A percentile compares a stretch with the other conserved stretches of the same genome.
phyloP scores from a whole-genome alignment of 2,329 filamentous ascomycete species.

The Paracoccidioides lutzii region DNA sequence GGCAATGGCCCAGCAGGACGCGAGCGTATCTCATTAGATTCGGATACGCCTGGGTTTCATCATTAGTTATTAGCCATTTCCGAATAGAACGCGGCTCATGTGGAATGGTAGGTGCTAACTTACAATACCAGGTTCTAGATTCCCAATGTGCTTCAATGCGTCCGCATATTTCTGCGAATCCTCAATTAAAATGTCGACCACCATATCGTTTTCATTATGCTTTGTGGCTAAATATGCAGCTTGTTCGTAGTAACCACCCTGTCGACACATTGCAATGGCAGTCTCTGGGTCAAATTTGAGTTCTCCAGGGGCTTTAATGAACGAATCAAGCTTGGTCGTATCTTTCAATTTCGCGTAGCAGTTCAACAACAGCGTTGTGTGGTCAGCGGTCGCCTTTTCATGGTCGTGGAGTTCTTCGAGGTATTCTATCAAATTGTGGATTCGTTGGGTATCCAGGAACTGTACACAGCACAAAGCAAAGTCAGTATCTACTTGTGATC shows the following conservation, averaged over 20 bases:
- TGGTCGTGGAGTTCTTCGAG: constrained; percentile 92
- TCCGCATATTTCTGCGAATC: constrained; percentile 84
- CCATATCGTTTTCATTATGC: constrained; percentile 83
- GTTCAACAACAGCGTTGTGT: constrained; percentile 86
- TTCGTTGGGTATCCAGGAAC: constrained; percentile 93
- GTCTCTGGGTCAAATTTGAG: constrained; percentile 95
- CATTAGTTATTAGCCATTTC: neutral
- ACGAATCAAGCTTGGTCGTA: constrained; percentile 86
- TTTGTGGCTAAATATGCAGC: constrained; percentile 90
- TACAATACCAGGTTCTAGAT: constrained; percentile 64
- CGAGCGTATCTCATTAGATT: constrained; percentile 93
- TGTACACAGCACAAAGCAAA: constrained; percentile 22
- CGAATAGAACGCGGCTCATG: neutral
- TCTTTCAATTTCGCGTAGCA: constrained; percentile 98
- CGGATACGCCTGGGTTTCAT: constrained; percentile 52
- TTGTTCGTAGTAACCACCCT: constrained; percentile 94
- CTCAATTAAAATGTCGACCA: constrained; percentile 91
- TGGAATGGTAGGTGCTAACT: constrained; percentile 20
- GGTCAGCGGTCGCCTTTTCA: constrained; percentile 82
- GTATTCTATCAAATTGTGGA: constrained; percentile 95
- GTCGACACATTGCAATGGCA: constrained; percentile 91
- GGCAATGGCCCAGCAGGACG: constrained; percentile 76
- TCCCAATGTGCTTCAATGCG: constrained; percentile 83
- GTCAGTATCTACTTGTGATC: constrained; percentile 11
- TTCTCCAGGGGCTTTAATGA: constrained; percentile 90